Base-by-base conservation (phyloP, 129 eudicot genomes). In the Kitagawia praeruptora region DNA sequence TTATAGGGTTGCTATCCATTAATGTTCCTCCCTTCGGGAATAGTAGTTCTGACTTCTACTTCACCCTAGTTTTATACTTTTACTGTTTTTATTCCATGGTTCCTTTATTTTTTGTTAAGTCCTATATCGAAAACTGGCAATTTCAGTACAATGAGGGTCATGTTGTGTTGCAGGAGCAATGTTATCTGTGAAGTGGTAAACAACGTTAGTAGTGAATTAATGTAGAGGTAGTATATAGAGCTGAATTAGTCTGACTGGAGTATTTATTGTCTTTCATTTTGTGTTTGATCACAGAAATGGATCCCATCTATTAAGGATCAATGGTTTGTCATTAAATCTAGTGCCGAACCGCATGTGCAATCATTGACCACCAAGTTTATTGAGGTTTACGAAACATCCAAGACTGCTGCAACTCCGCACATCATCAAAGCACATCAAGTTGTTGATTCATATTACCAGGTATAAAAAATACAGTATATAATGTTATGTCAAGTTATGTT, bases 391-490 rank as follows among this genome's bases (percentile, higher is more conserved):
- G 81, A 75, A 67, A 85, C 83, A 75, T 84, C 92, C n/a, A 89
- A 88, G 77, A 82, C 42, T 67, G 84, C 84, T 81, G 49, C 82
- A 25, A 83, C 83, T 75, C 95, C 90, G 28, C 94, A 87, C 73
- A 79, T 84, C 34, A 70, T 85, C 21, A 92, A 88, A 85, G 72
- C 87, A 51, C 82, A 85, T 70, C 89, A 88, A 78, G 75, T 69
- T 46, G 83, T 87, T 25, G 86, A 89, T 83, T 91, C 89, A 54
- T 88, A 89, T 81, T 87, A 84, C 70, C 92, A 89, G 89, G 97
- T 89, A 86, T 12, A 13, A 13, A 14, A 31, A 37, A 46, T 25
- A 74, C 31, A 6, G 8, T 42, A 0, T 42, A 8, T 1, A 34
- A 15, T 31, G 11, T 40, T 70, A 38, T 71, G 74, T 69, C 21